phyloP scores from a whole-genome alignment of 768 basidiomycete genomes.

The Trametes cubensis region DNA sequence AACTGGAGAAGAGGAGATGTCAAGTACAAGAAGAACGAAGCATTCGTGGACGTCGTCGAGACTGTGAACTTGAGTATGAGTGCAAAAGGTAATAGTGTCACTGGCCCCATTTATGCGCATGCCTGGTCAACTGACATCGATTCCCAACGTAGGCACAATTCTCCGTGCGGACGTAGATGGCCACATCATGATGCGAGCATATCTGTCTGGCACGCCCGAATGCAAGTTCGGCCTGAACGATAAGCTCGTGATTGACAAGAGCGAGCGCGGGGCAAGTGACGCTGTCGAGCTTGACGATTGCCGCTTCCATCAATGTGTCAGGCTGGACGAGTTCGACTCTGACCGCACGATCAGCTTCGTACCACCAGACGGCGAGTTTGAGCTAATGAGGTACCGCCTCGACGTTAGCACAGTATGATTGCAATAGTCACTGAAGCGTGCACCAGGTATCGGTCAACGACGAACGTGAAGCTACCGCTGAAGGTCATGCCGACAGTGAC shows the following conservation, averaged over 20 bases:
- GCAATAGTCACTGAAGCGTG: conserved; percentile 5
- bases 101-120: conserved; percentile 16
- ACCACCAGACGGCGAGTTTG: conserved; percentile 98
- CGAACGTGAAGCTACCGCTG: conserved; percentile 94
- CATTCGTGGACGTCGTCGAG: conserved; percentile 99
- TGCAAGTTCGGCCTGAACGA: conserved; percentile 99
- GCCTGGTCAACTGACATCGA: background rate
- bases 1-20: conserved; percentile 96
- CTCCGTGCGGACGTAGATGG: conserved; percentile 98
- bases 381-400: conserved; percentile 83
- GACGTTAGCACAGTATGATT: conserved; percentile 1
- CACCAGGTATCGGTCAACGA: conserved; percentile 88
- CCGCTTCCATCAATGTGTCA: conserved; percentile 97
- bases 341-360: conserved; percentile 95
- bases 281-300: conserved; percentile 98
- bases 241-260: conserved; percentile 95
- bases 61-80: conserved; percentile 96
- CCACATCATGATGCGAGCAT: conserved; percentile 97
- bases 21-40: conserved; percentile 99
- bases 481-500: conserved; percentile 88
- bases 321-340: conserved; percentile 92
- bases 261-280: conserved; percentile 56
- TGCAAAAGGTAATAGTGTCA: conserved; percentile 69
- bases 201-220: conserved; percentile 94
- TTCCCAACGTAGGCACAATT: conserved; percentile 61